phyloP scores from a whole-genome alignment of 306 rosid species.

The Chamaecrista fasciculata region DNA sequence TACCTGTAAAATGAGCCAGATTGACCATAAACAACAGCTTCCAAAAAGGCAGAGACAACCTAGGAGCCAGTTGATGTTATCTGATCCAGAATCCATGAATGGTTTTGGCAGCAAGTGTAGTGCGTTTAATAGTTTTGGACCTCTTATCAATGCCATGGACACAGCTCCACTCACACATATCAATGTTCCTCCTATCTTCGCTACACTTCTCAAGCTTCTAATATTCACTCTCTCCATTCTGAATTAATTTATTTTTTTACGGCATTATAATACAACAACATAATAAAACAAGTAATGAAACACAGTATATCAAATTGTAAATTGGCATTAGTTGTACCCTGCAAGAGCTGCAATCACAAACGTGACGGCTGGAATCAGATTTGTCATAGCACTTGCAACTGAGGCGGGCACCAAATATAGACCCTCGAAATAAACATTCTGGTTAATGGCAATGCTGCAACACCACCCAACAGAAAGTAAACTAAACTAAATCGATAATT shows the following conservation, averaged over 20 bases:
- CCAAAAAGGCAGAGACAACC: constrained; percentile 48
- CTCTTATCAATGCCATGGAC: constrained; percentile 51
- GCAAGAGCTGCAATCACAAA: constrained; percentile 44
- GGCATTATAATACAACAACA: too few species aligned
- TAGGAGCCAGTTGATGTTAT: constrained; percentile 40
- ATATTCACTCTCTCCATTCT: constrained; percentile 47
- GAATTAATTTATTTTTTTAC: neutral
- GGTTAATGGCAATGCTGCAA: constrained; percentile 40
- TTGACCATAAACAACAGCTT: constrained; percentile 42
- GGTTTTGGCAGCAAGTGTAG: constrained; percentile 26
- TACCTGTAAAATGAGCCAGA: constrained; percentile 57
- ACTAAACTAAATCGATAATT: too few species aligned
- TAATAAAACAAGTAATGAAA: too few species aligned
- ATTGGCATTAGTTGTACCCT: constrained; percentile 42
- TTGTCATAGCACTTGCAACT: constrained; percentile 49
- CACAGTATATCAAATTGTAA: too few species aligned
- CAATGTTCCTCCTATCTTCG: constrained; percentile 56
- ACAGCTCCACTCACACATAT: constrained; percentile 53
- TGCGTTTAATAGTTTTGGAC: constrained; percentile 50
- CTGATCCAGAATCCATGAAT: constrained; percentile 1
- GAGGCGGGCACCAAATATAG: constrained; percentile 48
- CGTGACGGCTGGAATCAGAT: constrained; percentile 64
- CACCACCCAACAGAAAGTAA: too few species aligned
- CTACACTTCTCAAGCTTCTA: constrained; percentile 43
- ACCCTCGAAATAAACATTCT: constrained; percentile 47